Evolutionary conservation across 768 basidiomycete genomes (phyloP).

Genomic region (Amyloporia xantha): DNA sequence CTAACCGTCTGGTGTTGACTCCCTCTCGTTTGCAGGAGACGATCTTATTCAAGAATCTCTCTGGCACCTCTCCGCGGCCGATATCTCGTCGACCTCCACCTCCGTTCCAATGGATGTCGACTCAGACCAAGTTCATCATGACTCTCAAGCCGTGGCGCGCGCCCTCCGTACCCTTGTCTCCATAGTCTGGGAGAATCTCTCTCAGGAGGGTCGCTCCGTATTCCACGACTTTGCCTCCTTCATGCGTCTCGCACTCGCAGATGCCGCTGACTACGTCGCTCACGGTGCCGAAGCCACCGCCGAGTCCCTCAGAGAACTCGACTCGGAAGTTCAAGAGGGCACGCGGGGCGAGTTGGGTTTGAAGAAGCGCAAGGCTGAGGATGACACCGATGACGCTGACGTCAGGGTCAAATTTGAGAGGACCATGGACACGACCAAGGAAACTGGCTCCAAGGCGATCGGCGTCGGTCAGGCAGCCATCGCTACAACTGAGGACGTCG

Average conservation of each 20-base stretch:
- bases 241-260: conserved; percentile 55
- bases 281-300: conserved; percentile 44
- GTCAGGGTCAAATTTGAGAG: conserved; percentile 53
- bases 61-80: conserved; percentile 56
- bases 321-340: conserved; percentile 53
- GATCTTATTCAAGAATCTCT: conserved; percentile 58
- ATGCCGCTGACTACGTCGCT: conserved; percentile 57
- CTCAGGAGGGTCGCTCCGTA: conserved; percentile 46
- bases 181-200: conserved; percentile 46
- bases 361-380: conserved; percentile 41
- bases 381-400: conserved; percentile 36
- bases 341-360: conserved; percentile 53
- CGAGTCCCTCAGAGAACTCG: conserved; percentile 44
- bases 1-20: neutral
- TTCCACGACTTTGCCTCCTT: conserved; percentile 62
- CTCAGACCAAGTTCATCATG: conserved; percentile 40
- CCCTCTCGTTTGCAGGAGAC: conserved; percentile 37
- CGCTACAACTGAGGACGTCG: conserved; percentile 36
- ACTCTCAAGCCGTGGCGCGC: conserved; percentile 42
- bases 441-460: conserved; percentile 49
- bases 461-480: conserved; percentile 42
- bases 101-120: conserved; percentile 26
- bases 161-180: conserved; percentile 46
- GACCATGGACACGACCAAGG: conserved; percentile 60
- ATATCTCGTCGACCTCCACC: conserved; percentile 35